Base-by-base conservation (phyloP, 345 rosid genomes). In the Eutrema japonicum region DNA sequence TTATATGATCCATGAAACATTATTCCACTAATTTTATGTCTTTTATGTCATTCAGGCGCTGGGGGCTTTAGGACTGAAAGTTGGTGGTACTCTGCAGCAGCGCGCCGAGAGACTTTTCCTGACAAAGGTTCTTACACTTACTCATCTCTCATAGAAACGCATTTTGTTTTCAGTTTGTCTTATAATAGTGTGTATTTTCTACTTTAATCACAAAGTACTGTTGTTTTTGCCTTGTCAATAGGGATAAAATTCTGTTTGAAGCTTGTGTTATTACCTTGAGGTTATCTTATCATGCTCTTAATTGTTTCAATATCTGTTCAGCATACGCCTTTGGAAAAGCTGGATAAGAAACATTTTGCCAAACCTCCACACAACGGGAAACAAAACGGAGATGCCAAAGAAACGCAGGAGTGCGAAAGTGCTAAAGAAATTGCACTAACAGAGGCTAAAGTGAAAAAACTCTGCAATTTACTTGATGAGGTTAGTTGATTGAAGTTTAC, bases 41-140 rank as follows among this genome's bases (percentile, higher is more conserved):
- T 56, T 47, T 5, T 41, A 46, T 72, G 63, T 67, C 52, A 81
- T 41, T 59, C 78, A 90, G 98, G 98, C 90, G 41, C 79, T 90
- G 84, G 87, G 85, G 64, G 91, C 99, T 56, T 75, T 92, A 76
- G 97, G 98, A 77, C 81, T 96, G 70, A 96, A 92, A 80, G 81
- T 86, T 79, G 99, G 98, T 52, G 98, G 99, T 48, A 92, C 97
- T 29, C 78, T 80, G 51, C 89, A 87, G 83, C 97, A 89, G 82
- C 93, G 97, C 49, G 98, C 95, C 2, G 97, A 92, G 84, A 86
- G 98, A 85, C 94, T 96, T 70, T 87, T 96, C 80, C 90, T 92
- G 58, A 87, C 93, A 22, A 92, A 96, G 99, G 96, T 92, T 27
- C 7, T 8, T 70, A 43, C 38, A 27, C 63, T 74, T 55, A n/a